Conservation (phyloP, 2,329 filamentous ascomycete species). For the Magnaporthiopsis incrustans region DNA sequence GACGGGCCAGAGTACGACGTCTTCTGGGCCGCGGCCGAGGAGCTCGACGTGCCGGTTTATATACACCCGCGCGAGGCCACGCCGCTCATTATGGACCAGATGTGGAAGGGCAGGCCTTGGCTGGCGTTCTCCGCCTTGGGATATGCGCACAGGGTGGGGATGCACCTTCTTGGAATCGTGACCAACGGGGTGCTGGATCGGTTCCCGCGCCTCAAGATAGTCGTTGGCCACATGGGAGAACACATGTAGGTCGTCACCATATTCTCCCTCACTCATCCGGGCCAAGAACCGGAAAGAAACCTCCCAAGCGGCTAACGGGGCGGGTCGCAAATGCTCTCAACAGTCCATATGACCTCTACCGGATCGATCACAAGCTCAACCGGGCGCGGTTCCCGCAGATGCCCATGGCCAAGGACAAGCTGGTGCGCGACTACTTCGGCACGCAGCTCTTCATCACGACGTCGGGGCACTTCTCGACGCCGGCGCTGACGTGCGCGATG, state of each 20-base stretch:
- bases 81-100: conserved; percentile 26
- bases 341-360: conserved; percentile 16
- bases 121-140: conserved; percentile 14
- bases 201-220: conserved; percentile 28
- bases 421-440: conserved; percentile 18
- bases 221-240: conserved; percentile 33
- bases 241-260: conserved; percentile 12
- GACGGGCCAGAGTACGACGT: conserved; percentile 51
- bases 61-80: conserved; percentile 53
- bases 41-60: conserved; percentile 57
- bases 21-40: conserved; percentile 50
- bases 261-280: neutral
- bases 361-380: conserved; percentile 18
- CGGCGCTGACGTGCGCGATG: conserved; percentile 17
- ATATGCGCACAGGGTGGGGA: conserved; percentile 22
- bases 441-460: conserved; percentile 19
- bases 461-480: conserved; percentile 18
- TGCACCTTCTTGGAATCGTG: conserved; percentile 27
- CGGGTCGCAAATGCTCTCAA: too few relatives aligned
- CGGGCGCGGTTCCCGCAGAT: conserved; percentile 15
- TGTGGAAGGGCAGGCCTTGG: conserved; percentile 17
- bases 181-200: conserved; percentile 25
- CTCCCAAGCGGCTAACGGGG: too few relatives aligned
- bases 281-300: too few relatives aligned
- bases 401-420: conserved; percentile 15